These are phyloP conservation scores for Candida andamanensis DNA, from an alignment of 805 yeast genomes.

Conservation along the genomic window DNA sequence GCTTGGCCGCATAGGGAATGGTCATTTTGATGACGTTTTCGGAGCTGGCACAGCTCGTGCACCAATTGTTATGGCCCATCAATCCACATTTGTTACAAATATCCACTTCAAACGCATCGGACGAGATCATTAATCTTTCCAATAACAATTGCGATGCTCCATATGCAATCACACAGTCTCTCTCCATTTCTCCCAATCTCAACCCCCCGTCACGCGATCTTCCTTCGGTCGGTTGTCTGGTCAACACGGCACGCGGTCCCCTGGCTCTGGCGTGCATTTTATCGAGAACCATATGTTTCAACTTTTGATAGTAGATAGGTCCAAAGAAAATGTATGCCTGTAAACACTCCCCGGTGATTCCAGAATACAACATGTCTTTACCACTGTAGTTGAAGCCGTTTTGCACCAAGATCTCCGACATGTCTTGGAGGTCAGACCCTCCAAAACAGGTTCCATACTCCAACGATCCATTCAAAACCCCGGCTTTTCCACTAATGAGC, in stretches of 20 bases:
- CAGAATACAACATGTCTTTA: slow-evolving; percentile 95
- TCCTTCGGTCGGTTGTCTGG: slow-evolving; percentile 99
- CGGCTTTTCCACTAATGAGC: slow-evolving; percentile 94
- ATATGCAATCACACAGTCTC: slow-evolving; percentile 98
- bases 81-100: slow-evolving; percentile 91
- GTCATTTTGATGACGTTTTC: slow-evolving; percentile 89
- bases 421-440: slow-evolving; percentile 92
- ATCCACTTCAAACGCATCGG: slow-evolving; percentile 97
- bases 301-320: slow-evolving; percentile 94
- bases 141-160: slow-evolving; percentile 94
- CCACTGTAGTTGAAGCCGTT: slow-evolving; percentile 94
- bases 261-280: slow-evolving; percentile 99
- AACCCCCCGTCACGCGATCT: slow-evolving; percentile 98
- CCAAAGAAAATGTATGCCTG: slow-evolving; percentile 98
- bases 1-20: slow-evolving; percentile 97
- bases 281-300: slow-evolving; percentile 98
- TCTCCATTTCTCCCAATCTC: slow-evolving; percentile 98
- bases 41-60: slow-evolving; percentile 89
- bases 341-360: slow-evolving; percentile 94
- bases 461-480: slow-evolving; percentile 84
- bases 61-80: slow-evolving; percentile 97
- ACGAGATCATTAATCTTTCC: slow-evolving; percentile 92
- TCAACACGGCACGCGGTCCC: slow-evolving; percentile 96
- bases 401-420: slow-evolving; percentile 85
- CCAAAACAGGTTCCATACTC: slow-evolving; percentile 99